phyloP scores from a whole-genome alignment of 2,329 filamentous ascomycete species.

The Trichothecium roseum region DNA sequence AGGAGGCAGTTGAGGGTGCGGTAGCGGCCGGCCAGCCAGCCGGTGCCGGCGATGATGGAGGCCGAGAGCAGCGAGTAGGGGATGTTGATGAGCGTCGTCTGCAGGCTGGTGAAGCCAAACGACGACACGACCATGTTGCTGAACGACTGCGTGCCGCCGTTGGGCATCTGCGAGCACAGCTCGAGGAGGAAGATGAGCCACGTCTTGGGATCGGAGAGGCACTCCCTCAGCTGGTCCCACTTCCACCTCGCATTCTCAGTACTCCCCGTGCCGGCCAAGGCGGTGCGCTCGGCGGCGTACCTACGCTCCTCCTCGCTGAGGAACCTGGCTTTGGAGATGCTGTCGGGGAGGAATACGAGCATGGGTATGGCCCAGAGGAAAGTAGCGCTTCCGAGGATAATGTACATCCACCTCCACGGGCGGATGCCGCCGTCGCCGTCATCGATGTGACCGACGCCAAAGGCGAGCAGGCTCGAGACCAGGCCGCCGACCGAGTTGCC shows the following conservation, averaged over 20 bases:
- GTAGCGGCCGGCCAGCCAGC: constrained; percentile 40
- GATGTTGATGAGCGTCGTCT: constrained; percentile 47
- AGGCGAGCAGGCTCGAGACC: constrained; percentile 39
- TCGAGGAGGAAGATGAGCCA: constrained; percentile 47
- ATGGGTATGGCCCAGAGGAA: constrained; percentile 40
- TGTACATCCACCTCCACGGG: constrained; percentile 49
- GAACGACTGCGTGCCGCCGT: constrained; percentile 50
- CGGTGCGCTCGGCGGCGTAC: constrained; percentile 34
- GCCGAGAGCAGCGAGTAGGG: constrained; percentile 45
- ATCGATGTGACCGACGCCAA: constrained; percentile 43
- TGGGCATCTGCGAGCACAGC: constrained; percentile 47
- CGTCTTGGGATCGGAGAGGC: constrained; percentile 46
- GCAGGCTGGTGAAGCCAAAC: constrained; percentile 43
- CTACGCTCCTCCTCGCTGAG: constrained; percentile 40
- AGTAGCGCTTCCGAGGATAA: constrained; percentile 39
- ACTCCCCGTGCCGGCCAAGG: constrained; percentile 38
- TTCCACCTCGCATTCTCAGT: constrained; percentile 38
- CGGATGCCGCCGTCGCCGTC: constrained; percentile 21
- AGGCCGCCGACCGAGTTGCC: constrained; percentile 39
- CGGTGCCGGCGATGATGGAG: constrained; percentile 33
- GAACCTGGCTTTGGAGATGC: constrained; percentile 45
- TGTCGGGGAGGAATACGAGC: constrained; percentile 38
- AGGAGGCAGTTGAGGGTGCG: constrained; percentile 41
- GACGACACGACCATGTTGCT: constrained; percentile 45
- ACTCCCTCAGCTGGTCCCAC: constrained; percentile 41